phyloP scores from a whole-genome alignment of 345 rosid genomes.

The Salix koriyanagi region DNA sequence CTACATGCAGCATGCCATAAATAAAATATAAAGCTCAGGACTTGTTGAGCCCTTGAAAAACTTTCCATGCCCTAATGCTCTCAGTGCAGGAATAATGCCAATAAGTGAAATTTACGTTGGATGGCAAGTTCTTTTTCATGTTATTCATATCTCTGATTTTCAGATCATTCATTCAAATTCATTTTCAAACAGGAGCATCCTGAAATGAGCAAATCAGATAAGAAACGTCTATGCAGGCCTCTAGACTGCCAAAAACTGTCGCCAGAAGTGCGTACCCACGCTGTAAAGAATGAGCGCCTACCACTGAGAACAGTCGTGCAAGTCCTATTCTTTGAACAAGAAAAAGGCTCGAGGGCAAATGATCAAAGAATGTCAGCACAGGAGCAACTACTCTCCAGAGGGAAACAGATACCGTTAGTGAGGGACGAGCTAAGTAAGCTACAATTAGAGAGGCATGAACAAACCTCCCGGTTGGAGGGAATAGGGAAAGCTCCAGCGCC shows the following conservation, averaged over 20 bases:
- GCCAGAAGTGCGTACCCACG: conserved; percentile 77
- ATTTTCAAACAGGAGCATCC: conserved; percentile 66
- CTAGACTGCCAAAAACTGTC: conserved; percentile 95
- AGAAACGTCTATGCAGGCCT: conserved; percentile 66
- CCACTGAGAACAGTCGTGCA: conserved; percentile 95
- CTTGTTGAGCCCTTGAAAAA: neutral
- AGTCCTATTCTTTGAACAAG: conserved; percentile 86
- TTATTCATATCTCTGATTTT: neutral
- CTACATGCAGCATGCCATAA: neutral
- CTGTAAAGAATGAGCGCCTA: conserved; percentile 86
- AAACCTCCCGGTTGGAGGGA: conserved; percentile 6
- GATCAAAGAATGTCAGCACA: conserved; percentile 18
- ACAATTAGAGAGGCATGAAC: conserved; percentile 22
- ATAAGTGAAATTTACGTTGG: no score
- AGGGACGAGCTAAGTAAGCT: conserved; percentile 21
- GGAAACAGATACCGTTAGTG: conserved; percentile 19
- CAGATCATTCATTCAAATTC: neutral
- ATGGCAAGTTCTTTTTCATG: neutral
- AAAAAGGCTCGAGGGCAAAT: conserved; percentile 24
- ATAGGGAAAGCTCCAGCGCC: conserved; percentile 12
- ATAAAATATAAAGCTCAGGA: neutral
- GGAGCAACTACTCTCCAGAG: conserved; percentile 19
- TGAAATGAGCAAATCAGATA: conserved; percentile 73
- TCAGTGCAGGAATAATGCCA: no score
- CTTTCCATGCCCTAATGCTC: neutral